Evolutionary conservation across 2,329 filamentous ascomycete genomes (phyloP), one percentile per base, ranked within the genome.

Genomic region (Botrytis paeoniae): DNA sequence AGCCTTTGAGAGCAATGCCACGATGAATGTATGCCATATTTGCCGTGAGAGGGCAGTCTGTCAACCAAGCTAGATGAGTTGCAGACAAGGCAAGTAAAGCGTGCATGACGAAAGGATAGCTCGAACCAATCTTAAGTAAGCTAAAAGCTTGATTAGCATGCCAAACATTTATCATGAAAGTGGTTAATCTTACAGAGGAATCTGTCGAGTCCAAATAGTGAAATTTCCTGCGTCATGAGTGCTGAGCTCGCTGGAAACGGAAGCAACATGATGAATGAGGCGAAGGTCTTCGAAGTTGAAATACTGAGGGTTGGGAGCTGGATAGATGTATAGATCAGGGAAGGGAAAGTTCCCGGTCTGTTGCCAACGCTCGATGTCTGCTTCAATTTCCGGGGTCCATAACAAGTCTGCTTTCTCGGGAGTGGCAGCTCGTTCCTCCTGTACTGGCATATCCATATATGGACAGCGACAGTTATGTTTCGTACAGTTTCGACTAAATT

Each of bases 381-480:
- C 88, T 83, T 97, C 93, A 77, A 96, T 93, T 79, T 95, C 91
- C 25, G 93, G 91, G 60, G 92, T 95, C 91, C 95, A 97, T 81
- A 96, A 89, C 71, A 98, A 88, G 79, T 91, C 89, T 73, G 89
- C 86, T 83, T 88, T 89, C 77, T 88, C 86, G 75, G 89, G 89
- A 76, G 88, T 89, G 60, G 86, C 85, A 54, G 88, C 86, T 77
- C 89, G 85, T 77, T 89, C 86, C 77, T 92, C 90, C 73, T 91
- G 87, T 63, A 89, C 86, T 66, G 92, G 89, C 80, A 91, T 90
- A 81, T 98, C 95, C 87, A 97, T 97, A 85, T 98, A 99, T 79
- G 97, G 96, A 84, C 96, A 99, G 80, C 95, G 93, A 79, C 97
- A 96, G 85, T 98, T 97, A 85, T 99, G 96, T 85, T 98, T 99